Conservation (phyloP, 305 asterid genomes). For the Fraxinus dipetala region DNA sequence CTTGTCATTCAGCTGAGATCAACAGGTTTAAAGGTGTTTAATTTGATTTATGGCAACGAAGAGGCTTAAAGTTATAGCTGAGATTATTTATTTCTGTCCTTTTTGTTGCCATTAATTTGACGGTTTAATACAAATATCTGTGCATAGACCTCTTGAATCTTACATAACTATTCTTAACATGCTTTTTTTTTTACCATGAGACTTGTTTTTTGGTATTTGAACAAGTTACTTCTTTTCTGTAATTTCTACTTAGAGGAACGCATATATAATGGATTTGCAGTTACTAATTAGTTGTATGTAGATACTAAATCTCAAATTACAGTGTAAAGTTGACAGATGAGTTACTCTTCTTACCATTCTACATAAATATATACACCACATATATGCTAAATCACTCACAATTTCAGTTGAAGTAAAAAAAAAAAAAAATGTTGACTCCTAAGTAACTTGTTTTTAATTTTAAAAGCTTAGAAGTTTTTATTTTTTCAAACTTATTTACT, state of each 20-base stretch:
- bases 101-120: not conserved
- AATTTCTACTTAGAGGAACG: not conserved
- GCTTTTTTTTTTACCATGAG: not conserved
- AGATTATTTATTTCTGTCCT: not conserved
- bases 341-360: not conserved
- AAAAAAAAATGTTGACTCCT: not conserved
- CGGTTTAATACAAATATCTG: not conserved
- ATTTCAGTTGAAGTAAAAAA: not conserved
- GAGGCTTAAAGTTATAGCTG: not conserved
- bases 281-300: not conserved
- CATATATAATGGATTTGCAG: not conserved
- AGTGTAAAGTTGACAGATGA: not conserved
- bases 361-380: not conserved
- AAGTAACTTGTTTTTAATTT: not conserved
- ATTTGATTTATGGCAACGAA: not conserved
- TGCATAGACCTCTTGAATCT: not conserved
- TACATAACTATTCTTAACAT: not conserved
- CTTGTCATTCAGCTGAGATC: not conserved
- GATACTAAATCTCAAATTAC: not conserved
- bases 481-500: not conserved
- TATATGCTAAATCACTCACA: not conserved
- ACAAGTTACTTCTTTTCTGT: not conserved
- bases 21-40: not conserved
- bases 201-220: not conserved
- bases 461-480: not conserved